These are phyloP conservation scores for Proteromonas lacertae DNA, from an alignment of 352 stramenopile genomes.

Conservation along the genomic window DNA sequence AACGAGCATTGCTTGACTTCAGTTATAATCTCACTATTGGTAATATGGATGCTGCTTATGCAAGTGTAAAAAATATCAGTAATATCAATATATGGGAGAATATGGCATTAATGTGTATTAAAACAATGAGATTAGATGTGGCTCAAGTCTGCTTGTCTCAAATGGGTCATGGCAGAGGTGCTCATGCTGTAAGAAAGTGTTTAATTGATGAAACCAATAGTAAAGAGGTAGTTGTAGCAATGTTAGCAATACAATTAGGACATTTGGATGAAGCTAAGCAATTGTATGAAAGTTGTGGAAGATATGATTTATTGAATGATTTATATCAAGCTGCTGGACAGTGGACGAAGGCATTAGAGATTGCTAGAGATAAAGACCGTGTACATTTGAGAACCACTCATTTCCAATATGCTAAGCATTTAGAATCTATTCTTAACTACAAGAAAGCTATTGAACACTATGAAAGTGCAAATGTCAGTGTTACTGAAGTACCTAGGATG, in stretches of 20 bases:
- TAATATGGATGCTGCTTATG: constrained; percentile 73
- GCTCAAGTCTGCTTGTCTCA: constrained; percentile 63
- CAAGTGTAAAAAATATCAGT: constrained; percentile 53
- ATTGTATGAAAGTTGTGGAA: constrained; percentile 48
- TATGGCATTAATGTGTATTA: constrained; percentile 76
- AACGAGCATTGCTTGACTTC: constrained; percentile 57
- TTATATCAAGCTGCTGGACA: constrained; percentile 47
- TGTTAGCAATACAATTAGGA: constrained; percentile 59
- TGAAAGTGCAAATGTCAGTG: constrained; percentile 38
- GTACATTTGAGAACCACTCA: constrained; percentile 60
- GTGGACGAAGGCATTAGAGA: constrained; percentile 49
- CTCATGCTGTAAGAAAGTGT: constrained; percentile 35
- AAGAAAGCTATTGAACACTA: constrained; percentile 52
- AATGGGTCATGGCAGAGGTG: constrained; percentile 55
- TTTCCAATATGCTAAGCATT: constrained; percentile 38
- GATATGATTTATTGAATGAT: constrained; percentile 56
- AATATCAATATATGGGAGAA: constrained; percentile 67
- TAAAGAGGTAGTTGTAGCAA: constrained; percentile 29
- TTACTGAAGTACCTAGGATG: constrained; percentile 61
- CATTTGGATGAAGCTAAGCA: constrained; percentile 43
- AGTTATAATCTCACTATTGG: constrained; percentile 65
- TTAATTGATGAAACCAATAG: constrained; percentile 14
- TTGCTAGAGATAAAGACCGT: constrained; percentile 39
- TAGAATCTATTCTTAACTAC: constrained; percentile 24
- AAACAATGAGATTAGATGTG: constrained; percentile 64